These are phyloP conservation scores for Exophiala sp. DNA, from an alignment of 2,329 filamentous ascomycete species.

Conservation along the genomic window DNA sequence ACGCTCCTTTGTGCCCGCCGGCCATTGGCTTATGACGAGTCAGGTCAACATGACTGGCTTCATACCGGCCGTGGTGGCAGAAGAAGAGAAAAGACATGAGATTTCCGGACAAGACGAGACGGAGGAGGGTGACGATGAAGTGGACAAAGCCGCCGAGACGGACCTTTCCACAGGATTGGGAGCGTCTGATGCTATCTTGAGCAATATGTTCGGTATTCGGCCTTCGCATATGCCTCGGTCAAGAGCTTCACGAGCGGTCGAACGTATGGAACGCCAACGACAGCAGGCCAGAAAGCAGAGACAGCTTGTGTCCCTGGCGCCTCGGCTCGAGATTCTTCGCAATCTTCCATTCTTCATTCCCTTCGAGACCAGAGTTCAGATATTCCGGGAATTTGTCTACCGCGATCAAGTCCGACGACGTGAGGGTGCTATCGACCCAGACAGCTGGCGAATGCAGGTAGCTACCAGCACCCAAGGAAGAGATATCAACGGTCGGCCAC, in stretches of 20 bases:
- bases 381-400: constrained; percentile 87
- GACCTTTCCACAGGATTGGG: constrained; percentile 38
- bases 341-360: constrained; percentile 98
- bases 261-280: constrained; percentile 19
- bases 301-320: constrained; percentile 70
- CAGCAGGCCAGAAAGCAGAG: constrained; percentile 59
- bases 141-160: constrained; percentile 40
- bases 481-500: constrained; percentile 37
- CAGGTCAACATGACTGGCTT: constrained; percentile 84
- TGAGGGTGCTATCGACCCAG: constrained; percentile 63
- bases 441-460: constrained; percentile 64
- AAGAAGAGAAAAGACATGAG: constrained; percentile 71
- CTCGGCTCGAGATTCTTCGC: constrained; percentile 80
- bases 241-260: constrained; percentile 19
- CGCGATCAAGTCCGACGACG: constrained; percentile 71
- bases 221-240: constrained; percentile 24
- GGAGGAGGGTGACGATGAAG: constrained; percentile 43
- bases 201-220: constrained; percentile 26
- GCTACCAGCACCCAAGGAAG: constrained; percentile 40
- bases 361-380: constrained; percentile 82
- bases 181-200: constrained; percentile 47
- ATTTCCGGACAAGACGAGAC: constrained; percentile 60
- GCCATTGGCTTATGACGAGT: constrained; percentile 91
- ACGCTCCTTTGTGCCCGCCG: constrained; percentile 70
- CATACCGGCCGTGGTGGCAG: constrained; percentile 74